Evolutionary conservation across 805 yeast genomes (phyloP).

Genomic region (Nakazawaea ernobii): DNA sequence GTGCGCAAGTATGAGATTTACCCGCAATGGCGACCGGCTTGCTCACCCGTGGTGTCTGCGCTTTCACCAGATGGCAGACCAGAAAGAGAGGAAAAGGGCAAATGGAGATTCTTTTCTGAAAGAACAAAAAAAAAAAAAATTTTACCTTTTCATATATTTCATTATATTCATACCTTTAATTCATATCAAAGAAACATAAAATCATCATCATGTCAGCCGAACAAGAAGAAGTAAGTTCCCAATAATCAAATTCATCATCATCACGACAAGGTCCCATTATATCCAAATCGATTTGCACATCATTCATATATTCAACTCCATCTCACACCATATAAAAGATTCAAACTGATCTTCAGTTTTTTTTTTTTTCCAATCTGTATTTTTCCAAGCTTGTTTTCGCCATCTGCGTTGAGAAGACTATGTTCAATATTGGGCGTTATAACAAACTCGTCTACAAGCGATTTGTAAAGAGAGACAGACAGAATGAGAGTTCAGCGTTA

Average conservation of each 20-base stretch:
- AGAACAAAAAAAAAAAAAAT: background rate
- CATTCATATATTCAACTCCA: too few species aligned
- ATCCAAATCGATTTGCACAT: background rate
- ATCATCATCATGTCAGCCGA: conserved; percentile 7
- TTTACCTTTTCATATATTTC: too few species aligned
- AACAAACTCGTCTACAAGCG: too few species aligned
- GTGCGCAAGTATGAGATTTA: too few species aligned
- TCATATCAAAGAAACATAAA: background rate
- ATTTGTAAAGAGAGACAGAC: too few species aligned
- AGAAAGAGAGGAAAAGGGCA: background rate
- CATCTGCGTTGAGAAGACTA: background rate
- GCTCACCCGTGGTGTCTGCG: too few species aligned
- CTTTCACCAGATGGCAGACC: too few species aligned
- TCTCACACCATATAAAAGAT: too few species aligned
- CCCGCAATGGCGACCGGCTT: too few species aligned
- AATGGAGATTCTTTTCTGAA: too few species aligned
- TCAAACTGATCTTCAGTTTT: background rate
- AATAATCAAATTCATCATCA: background rate
- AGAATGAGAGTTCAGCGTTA: too few species aligned
- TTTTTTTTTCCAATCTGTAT: background rate
- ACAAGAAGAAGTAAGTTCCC: conserved; percentile 8
- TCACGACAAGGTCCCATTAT: conserved; percentile 10
- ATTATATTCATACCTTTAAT: background rate
- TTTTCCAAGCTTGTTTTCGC: background rate
- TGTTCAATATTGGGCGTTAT: too few species aligned